Conservation (phyloP, 257 asterid species). For the Solanum tarijense region DNA sequence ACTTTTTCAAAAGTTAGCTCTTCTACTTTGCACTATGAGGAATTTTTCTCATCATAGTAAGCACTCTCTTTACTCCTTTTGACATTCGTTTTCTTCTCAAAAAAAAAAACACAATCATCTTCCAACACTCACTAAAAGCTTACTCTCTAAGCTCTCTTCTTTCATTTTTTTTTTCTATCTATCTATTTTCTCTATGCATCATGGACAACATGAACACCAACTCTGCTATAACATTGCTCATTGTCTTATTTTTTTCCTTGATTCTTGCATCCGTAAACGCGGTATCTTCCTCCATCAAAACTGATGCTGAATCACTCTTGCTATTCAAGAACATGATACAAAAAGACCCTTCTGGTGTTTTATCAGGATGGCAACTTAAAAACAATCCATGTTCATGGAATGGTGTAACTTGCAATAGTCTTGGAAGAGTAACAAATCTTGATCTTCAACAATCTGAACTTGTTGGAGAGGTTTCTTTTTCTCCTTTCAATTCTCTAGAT, state of each 20-base stretch:
- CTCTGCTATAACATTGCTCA: slow-evolving; percentile 2
- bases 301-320: slow-evolving; percentile 61
- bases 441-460: slow-evolving; percentile 73
- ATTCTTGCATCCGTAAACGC: slow-evolving; percentile 7
- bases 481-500: slow-evolving; percentile 44
- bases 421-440: slow-evolving; percentile 44
- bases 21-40: slow-evolving; percentile 29
- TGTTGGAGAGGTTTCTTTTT: slow-evolving; percentile 43
- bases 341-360: slow-evolving; percentile 43
- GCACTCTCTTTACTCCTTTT: slow-evolving; percentile 28
- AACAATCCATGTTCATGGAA: slow-evolving; percentile 58
- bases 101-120: background rate
- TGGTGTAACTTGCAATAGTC: slow-evolving; percentile 52
- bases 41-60: slow-evolving; percentile 37
- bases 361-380: slow-evolving; percentile 50
- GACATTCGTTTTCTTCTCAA: slow-evolving; percentile 1
- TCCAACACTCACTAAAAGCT: slow-evolving; percentile 2
- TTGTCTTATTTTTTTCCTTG: slow-evolving; percentile 7
- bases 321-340: slow-evolving; percentile 74
- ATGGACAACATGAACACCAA: slow-evolving; percentile 25
- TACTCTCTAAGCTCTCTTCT: slow-evolving; percentile 3
- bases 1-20: slow-evolving; percentile 46
- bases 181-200: background rate
- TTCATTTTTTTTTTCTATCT: background rate
- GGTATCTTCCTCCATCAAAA: slow-evolving; percentile 19